Base-by-base conservation (phyloP, 768 basidiomycete genomes). In the Kockovaella imperatae region DNA sequence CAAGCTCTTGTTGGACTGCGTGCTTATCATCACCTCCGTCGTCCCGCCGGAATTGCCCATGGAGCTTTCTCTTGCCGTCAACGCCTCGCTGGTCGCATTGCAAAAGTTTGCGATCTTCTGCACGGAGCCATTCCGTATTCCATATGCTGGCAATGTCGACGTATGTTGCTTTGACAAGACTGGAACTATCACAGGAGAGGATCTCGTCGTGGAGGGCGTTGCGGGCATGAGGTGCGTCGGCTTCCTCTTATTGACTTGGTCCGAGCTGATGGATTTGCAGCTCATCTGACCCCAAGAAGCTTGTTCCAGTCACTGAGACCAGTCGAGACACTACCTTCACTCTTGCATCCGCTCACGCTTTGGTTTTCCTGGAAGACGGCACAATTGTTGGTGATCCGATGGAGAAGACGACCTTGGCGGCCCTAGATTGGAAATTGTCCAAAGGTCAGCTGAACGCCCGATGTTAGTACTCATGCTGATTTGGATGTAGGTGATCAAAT, bases 91-190 rank as follows among this genome's bases (percentile, higher is more conserved):
- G 14, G 88, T 95, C 18, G 90, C 95, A 0, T 72, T 97, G 34
- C 88, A 87, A 35, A 99, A 95, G 72, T 89, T 77, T 67, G 93
- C 93, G 5, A 99, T 97, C 50, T 99, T 91, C 74, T 97, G 95
- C 68, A 99, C 95, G 15, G 95, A 99, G 63, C 95, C 95, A 1
- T 97, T 99, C 80, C 81, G 95, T 18, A 99, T 97, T 53, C 91
- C 95, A 0, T 86, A 76, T 53, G 95, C 95, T 4, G 95, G 95
- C 4, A 80, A 89, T 18, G 90, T 97, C 2, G 95, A 99, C 59
- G 84, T 97, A 14, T 99, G 95, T 72, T 97, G 95, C 72, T 97
- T 99, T 60, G 95, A 99, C 73, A 99, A 99, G 77, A 99, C 95
- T 0, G 95, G 93, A 20, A 97, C 95, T 0, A 96, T 99, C 58